Conservation (phyloP, 2,329 filamentous ascomycete species). For the Calonectria hawksworthii region DNA sequence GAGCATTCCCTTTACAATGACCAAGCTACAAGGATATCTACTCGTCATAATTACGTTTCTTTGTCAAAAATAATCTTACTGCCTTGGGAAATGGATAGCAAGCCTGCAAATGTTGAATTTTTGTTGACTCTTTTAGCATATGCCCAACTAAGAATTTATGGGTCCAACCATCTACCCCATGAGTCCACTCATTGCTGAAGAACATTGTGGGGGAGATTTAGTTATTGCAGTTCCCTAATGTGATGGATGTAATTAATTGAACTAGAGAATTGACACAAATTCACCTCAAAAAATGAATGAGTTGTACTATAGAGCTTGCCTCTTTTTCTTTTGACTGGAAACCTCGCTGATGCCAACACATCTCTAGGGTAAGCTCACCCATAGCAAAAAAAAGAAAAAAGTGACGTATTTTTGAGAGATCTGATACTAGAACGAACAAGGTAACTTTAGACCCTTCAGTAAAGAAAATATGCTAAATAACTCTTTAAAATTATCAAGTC, state of each 20-base stretch:
- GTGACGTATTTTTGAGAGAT: too few species aligned
- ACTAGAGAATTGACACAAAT: background rate
- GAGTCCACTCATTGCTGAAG: too few species aligned
- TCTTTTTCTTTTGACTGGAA: background rate
- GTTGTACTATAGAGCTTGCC: background rate
- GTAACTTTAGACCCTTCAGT: too few species aligned
- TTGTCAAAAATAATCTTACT: background rate
- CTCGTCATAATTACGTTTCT: background rate
- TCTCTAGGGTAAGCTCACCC: background rate
- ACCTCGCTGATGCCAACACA: background rate
- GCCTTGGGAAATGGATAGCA: background rate
- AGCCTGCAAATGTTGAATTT: background rate
- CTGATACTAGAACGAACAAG: too few species aligned
- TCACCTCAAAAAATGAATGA: rapidly evolving
- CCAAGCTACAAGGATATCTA: background rate
- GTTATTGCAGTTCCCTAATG: background rate
- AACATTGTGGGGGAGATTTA: too few species aligned
- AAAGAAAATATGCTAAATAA: too few species aligned
- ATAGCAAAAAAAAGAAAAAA: too few species aligned
- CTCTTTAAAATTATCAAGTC: too few species aligned
- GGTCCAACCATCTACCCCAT: too few species aligned
- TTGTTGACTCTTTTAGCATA: too few species aligned
- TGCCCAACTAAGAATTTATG: too few species aligned
- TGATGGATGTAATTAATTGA: background rate
- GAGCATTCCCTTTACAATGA: background rate